A percentile compares a stretch with the other conserved stretches of the same genome.
Evolutionary conservation across 805 yeast species (phyloP).

Genomic region (Brettanomyces naardenensis): DNA sequence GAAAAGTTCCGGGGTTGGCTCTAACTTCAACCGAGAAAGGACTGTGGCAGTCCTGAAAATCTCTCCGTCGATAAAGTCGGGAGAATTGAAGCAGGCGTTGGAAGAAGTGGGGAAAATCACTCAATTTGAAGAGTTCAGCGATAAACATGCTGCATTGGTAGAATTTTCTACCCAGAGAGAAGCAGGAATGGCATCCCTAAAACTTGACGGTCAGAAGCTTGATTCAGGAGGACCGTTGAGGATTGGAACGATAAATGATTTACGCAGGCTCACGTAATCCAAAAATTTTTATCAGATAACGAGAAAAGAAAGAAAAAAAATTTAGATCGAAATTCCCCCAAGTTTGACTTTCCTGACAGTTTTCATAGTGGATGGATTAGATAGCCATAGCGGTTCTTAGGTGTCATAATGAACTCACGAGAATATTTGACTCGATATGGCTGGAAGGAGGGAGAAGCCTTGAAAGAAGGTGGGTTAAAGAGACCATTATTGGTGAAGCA

Average conservation of each 20-base stretch:
- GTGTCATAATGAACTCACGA: conserved; percentile 61
- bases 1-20: not conserved
- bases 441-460: conserved; percentile 88
- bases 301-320: not conserved
- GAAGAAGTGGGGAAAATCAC: not conserved
- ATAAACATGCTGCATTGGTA: conserved; percentile 11
- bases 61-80: not conserved
- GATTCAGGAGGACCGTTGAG: not conserved
- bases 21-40: not conserved
- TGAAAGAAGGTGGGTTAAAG: conserved; percentile 68
- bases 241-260: not conserved
- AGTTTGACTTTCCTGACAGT: not conserved
- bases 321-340: no score
- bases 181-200: conserved; percentile 17
- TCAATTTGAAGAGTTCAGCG: conserved; percentile 7
- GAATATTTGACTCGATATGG: conserved; percentile 72
- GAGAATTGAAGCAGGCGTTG: not conserved
- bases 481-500: conserved; percentile 87
- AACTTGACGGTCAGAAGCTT: conserved; percentile 4
- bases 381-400: not conserved
- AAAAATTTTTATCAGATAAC: no score
- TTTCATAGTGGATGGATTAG: no score
- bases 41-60: not conserved
- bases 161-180: conserved; percentile 13
- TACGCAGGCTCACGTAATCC: not conserved